A percentile compares a stretch with the other conserved stretches of the same genome.
Conservation (phyloP, 2,329 filamentous ascomycete genomes). For the Fusarium redolens region DNA sequence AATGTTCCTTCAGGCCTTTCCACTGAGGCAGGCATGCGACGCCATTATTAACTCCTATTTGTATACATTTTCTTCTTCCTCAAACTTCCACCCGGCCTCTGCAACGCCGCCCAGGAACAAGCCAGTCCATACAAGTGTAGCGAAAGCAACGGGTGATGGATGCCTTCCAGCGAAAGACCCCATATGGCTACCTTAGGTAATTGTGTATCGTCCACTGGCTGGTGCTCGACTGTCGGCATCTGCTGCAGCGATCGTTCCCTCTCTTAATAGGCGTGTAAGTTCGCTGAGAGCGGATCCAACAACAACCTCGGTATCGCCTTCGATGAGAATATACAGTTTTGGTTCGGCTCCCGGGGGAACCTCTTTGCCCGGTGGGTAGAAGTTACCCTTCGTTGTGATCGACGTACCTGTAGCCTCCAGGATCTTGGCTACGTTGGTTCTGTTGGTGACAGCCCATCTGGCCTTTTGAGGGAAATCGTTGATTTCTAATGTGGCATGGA, state of each 20-base stretch:
- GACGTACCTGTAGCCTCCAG: conserved; percentile 93
- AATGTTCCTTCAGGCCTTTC: neutral
- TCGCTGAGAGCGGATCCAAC: conserved; percentile 93
- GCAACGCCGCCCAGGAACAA: conserved; percentile 7
- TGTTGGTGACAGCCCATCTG: conserved; percentile 97
- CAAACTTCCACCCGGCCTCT: neutral
- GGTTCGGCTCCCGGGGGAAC: conserved; percentile 79
- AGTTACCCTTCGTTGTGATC: conserved; percentile 96
- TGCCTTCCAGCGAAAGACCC: neutral
- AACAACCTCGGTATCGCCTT: conserved; percentile 93
- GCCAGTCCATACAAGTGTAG: neutral
- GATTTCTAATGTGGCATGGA: conserved; percentile 97
- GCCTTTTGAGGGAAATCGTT: conserved; percentile 99
- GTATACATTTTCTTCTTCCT: conserved; percentile 11
- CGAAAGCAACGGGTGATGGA: neutral
- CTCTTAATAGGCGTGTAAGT: conserved; percentile 86
- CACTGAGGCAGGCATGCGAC: neutral
- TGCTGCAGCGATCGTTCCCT: conserved; percentile 89
- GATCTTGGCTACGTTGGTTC: conserved; percentile 98
- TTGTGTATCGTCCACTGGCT: conserved; percentile 84
- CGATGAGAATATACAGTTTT: conserved; percentile 98
- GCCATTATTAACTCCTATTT: conserved; percentile 34
- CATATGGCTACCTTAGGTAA: conserved; percentile 66
- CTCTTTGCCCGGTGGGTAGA: conserved; percentile 85
- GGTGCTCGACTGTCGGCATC: conserved; percentile 87